These are phyloP conservation scores for Saitoella complicata DNA, from an alignment of 805 yeast genomes.

Conservation along the genomic window DNA sequence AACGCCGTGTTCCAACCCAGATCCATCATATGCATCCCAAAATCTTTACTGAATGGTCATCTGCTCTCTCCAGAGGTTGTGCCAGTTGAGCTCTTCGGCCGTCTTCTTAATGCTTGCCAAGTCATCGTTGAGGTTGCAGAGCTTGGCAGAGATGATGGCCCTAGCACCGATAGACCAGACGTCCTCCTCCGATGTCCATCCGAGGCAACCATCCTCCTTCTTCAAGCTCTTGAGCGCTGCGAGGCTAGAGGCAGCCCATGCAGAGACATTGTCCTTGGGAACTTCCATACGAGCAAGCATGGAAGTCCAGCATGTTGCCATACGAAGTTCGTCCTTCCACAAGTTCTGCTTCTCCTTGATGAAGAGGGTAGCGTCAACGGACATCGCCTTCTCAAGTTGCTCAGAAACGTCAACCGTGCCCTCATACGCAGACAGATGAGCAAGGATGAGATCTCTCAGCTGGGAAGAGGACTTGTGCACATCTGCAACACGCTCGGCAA, in stretches of 20 bases:
- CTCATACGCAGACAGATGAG: not conserved
- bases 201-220: not conserved
- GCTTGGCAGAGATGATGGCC: not conserved
- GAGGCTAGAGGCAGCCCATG: not conserved
- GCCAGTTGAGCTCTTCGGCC: constrained; percentile 2
- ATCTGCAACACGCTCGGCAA: not conserved
- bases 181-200: not conserved
- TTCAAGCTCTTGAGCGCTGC: not conserved
- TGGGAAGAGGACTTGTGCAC: not conserved
- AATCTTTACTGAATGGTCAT: not conserved
- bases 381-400: not conserved
- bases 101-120: not conserved
- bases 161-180: not conserved
- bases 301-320: not conserved
- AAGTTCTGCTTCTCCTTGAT: not conserved
- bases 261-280: not conserved
- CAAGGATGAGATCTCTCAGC: not conserved
- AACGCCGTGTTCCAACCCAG: not conserved
- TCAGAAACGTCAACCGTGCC: not conserved
- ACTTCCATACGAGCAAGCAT: not conserved
- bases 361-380: not conserved
- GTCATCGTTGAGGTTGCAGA: constrained; percentile 1
- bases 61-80: constrained; percentile 2
- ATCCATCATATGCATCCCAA: constrained; percentile 1
- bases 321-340: not conserved